Base-by-base conservation (phyloP, 306 rosid species). In the Inga laurina region DNA sequence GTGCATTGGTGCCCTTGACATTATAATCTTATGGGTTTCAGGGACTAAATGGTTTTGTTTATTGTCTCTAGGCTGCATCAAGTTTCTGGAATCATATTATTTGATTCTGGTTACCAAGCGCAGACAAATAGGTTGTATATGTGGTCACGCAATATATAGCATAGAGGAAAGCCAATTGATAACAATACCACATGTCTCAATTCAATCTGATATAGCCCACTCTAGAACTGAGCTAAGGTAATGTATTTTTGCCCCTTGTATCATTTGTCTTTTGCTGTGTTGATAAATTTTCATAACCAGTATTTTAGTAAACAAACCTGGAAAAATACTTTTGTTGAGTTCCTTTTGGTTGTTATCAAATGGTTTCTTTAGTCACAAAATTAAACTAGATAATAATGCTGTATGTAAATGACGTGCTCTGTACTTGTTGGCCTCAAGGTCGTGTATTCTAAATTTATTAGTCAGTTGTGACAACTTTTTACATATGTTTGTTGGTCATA, bases 101-200 rank as follows among this genome's bases (percentile, higher is more conserved):
- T 82, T 96, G 90, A 93, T 96, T 84, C 87, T 93, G 73, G 93
- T 96, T 77, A 96, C 98, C 6, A 96, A 89, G 90, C 97, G 99
- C 75, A 93, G 90, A 64, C 99, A 96, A 84, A 94, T 96, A 75
- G 99, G 99, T 84, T 90, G 88, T 52, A 74, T 96, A 45, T 96
- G 99, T 72, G 98, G 99, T 46, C 99, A 96, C 79, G 97, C 98
- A 61, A 89, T 96, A 82, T 96, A 92, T 54, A 82, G 97, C 82
- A 93, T 96, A 79, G 96, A 88, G 67, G 99, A 96, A 82, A 93
- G 93, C 83, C 99, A 96, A 81, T 80, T 96, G 84, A 89, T 96
- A 75, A 88, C 98, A 3, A 86, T 96, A 83, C 99, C 99, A 1
- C 99, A 96, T 72, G 87, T 87, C 77, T 82, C 98, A 3, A 89